phyloP scores from a whole-genome alignment of 2,329 filamentous ascomycete species.

The Chaetomiaceae sp. region DNA sequence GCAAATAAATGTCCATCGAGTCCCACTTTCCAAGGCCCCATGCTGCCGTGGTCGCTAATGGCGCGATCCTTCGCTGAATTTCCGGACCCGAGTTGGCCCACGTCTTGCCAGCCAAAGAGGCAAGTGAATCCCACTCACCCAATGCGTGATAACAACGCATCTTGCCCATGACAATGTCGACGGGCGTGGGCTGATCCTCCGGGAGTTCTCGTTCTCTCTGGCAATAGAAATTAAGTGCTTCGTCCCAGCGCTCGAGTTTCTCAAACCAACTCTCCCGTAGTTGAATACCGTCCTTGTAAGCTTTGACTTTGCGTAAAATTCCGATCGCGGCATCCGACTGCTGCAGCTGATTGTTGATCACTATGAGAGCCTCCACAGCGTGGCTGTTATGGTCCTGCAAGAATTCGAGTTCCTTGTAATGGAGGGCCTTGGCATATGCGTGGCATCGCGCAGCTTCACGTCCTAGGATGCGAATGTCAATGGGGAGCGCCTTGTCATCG shows the following conservation, averaged over 20 bases:
- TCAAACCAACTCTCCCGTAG: constrained; percentile 99
- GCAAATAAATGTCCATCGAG: constrained; percentile 94
- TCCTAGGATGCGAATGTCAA: constrained; percentile 91
- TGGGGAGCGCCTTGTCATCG: constrained; percentile 95
- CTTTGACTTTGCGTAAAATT: constrained; percentile 91
- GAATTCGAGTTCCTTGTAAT: constrained; percentile 99
- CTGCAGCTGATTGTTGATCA: constrained; percentile 98
- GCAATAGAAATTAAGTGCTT: constrained; percentile 87
- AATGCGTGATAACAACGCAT: constrained; percentile 97
- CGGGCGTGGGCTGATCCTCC: constrained; percentile 55
- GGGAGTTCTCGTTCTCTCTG: constrained; percentile 71
- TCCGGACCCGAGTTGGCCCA: constrained; percentile 89
- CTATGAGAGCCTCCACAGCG: constrained; percentile 94
- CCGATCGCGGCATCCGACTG: constrained; percentile 98
- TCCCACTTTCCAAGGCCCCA: constrained; percentile 98
- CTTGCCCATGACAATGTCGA: constrained; percentile 98
- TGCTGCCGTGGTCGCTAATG: constrained; percentile 87
- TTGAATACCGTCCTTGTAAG: constrained; percentile 88
- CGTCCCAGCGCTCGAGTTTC: constrained; percentile 96
- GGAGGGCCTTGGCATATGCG: constrained; percentile 93
- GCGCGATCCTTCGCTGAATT: constrained; percentile 84
- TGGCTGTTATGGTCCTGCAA: constrained; percentile 94
- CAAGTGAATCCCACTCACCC: constrained; percentile 94
- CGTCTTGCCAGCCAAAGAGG: constrained; percentile 81
- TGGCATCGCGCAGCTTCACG: constrained; percentile 95